phyloP scores from a whole-genome alignment of 1,139 yeast species.

The Debaryomyces sp. region DNA sequence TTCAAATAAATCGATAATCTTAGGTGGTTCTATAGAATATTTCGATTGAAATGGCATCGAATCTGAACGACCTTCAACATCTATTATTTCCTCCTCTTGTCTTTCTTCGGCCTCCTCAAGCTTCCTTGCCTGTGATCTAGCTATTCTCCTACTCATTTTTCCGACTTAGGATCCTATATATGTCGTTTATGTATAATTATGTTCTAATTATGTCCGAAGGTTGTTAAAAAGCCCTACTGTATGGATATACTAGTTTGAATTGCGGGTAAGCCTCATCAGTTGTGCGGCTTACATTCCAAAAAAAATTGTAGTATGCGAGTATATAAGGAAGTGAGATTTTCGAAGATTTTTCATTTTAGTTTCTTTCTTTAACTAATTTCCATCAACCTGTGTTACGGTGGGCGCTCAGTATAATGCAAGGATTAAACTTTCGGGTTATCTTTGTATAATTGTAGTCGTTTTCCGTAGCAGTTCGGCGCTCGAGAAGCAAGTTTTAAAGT shows the following conservation, averaged over 20 bases:
- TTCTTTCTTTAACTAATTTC: constrained; percentile 19
- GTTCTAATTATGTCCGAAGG: background rate
- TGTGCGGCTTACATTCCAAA: constrained; percentile 4
- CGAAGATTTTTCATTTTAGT: constrained; percentile 13
- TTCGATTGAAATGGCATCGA: constrained; percentile 36
- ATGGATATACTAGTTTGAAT: background rate
- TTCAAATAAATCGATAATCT: constrained; percentile 53
- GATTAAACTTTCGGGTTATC: constrained; percentile 38
- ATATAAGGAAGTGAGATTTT: constrained; percentile 8
- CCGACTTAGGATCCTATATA: background rate
- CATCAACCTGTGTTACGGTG: constrained; percentile 57
- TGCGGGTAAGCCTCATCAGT: constrained; percentile 22
- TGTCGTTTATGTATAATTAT: background rate
- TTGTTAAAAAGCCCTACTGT: constrained; percentile 4
- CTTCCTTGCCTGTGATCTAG: constrained; percentile 19
- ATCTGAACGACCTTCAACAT: constrained; percentile 19
- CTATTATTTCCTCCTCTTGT: constrained; percentile 8
- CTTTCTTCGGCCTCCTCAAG: constrained; percentile 6
- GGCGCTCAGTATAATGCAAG: constrained; percentile 34
- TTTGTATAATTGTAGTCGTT: constrained; percentile 34
- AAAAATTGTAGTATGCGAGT: constrained; percentile 6
- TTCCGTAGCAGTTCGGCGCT: constrained; percentile 68
- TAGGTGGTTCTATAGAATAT: constrained; percentile 33
- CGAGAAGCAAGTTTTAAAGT: constrained; percentile 56
- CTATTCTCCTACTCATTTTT: constrained; percentile 25